A percentile compares a stretch with the other conserved stretches of the same genome.
phyloP scores from a whole-genome alignment of 1,139 yeast genomes.

The Suhomyces panamericanus region DNA sequence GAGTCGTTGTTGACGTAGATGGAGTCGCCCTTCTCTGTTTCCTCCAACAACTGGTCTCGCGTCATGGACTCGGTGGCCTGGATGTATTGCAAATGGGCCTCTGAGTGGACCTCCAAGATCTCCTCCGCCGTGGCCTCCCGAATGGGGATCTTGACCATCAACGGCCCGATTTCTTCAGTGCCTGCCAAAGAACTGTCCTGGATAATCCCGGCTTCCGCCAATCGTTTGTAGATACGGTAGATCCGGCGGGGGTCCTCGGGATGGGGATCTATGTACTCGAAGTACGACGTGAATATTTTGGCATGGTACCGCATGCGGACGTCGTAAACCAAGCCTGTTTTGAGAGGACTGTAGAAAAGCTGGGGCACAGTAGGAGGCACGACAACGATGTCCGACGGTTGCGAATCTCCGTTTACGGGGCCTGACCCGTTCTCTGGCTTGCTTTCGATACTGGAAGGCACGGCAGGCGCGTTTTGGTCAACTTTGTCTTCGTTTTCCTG shows the following conservation, averaged over 20 bases:
- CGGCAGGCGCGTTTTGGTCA: background rate
- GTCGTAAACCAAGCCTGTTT: constrained; percentile 94
- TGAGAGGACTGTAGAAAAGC: constrained; percentile 65
- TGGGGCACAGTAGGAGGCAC: constrained; percentile 59
- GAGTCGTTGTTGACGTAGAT: constrained; percentile 95
- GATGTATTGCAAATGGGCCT: constrained; percentile 73
- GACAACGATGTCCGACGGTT: constrained; percentile 32
- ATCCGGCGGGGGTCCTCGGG: constrained; percentile 99
- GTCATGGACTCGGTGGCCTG: constrained; percentile 78
- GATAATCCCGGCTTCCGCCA: constrained; percentile 92
- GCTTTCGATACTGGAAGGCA: background rate
- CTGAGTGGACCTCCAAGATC: constrained; percentile 81
- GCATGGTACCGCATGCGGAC: constrained; percentile 98
- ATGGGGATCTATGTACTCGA: constrained; percentile 95
- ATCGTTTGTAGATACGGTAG: constrained; percentile 85
- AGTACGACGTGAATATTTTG: constrained; percentile 85
- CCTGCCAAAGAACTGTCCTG: constrained; percentile 81
- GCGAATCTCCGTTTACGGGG: background rate
- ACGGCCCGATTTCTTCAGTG: constrained; percentile 77
- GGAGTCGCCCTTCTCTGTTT: constrained; percentile 91
- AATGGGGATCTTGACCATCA: constrained; percentile 85
- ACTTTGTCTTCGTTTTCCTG: background rate
- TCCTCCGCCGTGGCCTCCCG: constrained; percentile 89
- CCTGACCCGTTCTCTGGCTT: background rate
- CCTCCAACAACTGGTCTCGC: constrained; percentile 73